Base-by-base conservation (phyloP, 768 basidiomycete genomes). In the Strobilomyces dryophilus region DNA sequence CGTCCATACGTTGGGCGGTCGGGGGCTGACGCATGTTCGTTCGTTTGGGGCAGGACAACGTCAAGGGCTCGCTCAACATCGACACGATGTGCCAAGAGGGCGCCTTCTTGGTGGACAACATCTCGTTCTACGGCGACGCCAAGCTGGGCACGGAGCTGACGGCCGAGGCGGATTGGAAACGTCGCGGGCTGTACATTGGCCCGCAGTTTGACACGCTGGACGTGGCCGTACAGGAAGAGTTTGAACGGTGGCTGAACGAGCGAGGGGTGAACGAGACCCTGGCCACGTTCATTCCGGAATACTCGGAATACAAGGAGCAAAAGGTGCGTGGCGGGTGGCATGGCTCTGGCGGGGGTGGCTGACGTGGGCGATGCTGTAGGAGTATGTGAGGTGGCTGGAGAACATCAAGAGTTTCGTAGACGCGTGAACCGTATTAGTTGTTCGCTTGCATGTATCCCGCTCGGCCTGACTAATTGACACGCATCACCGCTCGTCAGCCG, bases 141-240 rank as follows among this genome's bases (percentile, higher is more conserved):
- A 78, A 82, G 63, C 60, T 89, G 12, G 93, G 85, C 12, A 85
- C 82, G 14, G 88, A 87, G 8, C 71, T 90, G 61, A 90, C 84
- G 12, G 85, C 90, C 8, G 93, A 98, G 58, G 87, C 89, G 8
- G 94, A 98, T 73, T 98, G 91, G 92, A 89, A 87, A 68, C 83
- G 95, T 44, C 82, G 94, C 18, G 92, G 89, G 2, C 73, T 89
- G 58, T 98, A 97, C 77, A 84, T 95, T 66, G 95, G 95, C 1
- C 95, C 95, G 47, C 84, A 88, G 76, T 98, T 97, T 63, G 91
- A 94, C 53, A 89, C 92, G 45, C 84, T 98, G 41, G 95, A 98
- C 65, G 78, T 85, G 40, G 67, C 72, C 2, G 83, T 99, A 17
- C 95, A 98, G 71, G 87, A 93, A 59, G 89, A 92, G 69, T 93